Conservation (phyloP, 2,329 filamentous ascomycete genomes). For the Cladosporium sp. region DNA sequence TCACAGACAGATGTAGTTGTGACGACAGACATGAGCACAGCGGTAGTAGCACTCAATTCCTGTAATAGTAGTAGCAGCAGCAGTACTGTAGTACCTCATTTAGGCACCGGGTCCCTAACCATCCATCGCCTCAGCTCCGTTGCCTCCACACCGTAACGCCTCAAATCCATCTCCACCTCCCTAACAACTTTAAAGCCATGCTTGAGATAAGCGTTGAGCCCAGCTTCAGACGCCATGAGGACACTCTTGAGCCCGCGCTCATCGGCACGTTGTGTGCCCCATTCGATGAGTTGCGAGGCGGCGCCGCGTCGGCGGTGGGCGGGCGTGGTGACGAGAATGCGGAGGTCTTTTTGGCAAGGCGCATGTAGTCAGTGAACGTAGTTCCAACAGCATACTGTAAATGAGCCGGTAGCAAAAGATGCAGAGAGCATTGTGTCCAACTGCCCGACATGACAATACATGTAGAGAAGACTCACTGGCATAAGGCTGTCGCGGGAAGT, state of each 20-base stretch:
- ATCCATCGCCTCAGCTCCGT: constrained; percentile 16
- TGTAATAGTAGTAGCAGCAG: no score
- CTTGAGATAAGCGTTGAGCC: constrained; percentile 33
- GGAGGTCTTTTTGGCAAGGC: constrained; percentile 17
- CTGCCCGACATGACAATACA: no score
- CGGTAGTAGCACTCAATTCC: no score
- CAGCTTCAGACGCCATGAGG: constrained; percentile 32
- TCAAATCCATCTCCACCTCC: constrained; percentile 19
- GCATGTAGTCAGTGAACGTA: not conserved
- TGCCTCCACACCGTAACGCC: constrained; percentile 21
- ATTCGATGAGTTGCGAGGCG: constrained; percentile 34
- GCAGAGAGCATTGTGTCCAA: no score
- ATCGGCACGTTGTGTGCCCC: constrained; percentile 38
- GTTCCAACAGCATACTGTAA: no score
- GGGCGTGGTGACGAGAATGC: constrained; percentile 33
- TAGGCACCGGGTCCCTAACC: constrained; percentile 1
- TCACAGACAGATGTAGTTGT: no score
- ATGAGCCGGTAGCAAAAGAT: no score
- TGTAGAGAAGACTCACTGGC: constrained; percentile 19
- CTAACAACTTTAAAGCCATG: constrained; percentile 29
- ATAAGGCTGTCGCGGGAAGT: constrained; percentile 15
- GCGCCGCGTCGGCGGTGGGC: constrained; percentile 38
- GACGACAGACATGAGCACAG: no score
- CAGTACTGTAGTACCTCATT: not conserved
- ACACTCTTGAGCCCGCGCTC: constrained; percentile 30